Evolutionary conservation across 2,329 filamentous ascomycete genomes (phyloP).

Genomic region (Orbilia blumenaviensis): DNA sequence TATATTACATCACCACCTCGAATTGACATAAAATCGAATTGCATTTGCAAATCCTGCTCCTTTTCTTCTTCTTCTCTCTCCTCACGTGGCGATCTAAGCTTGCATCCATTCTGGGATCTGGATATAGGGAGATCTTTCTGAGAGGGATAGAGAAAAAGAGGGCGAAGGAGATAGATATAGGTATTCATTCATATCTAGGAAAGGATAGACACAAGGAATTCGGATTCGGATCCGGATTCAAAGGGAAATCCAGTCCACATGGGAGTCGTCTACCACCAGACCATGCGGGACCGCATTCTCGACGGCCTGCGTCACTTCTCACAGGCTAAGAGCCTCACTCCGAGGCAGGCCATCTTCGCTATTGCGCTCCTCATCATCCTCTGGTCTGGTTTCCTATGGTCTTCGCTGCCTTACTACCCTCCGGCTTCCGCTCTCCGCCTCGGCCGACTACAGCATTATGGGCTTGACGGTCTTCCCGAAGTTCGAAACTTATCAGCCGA

Average conservation of each 20-base stretch:
- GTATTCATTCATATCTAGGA: background rate
- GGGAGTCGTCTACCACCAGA: slow-evolving; percentile 19
- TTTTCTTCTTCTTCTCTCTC: too few species aligned
- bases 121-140: too few species aligned
- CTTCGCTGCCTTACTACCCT: slow-evolving; percentile 29
- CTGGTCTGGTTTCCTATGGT: slow-evolving; percentile 33
- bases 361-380: slow-evolving; percentile 30
- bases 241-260: slow-evolving; percentile 14
- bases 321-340: slow-evolving; percentile 46
- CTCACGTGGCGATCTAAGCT: too few species aligned
- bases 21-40: too few species aligned
- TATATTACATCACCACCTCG: too few species aligned
- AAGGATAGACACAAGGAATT: background rate
- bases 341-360: slow-evolving; percentile 39
- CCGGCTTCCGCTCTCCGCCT: slow-evolving; percentile 34
- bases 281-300: background rate
- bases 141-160: too few species aligned
- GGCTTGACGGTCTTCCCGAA: slow-evolving; percentile 21
- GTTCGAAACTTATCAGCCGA: slow-evolving; percentile 23
- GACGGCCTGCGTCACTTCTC: slow-evolving; percentile 29
- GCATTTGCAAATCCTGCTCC: too few species aligned
- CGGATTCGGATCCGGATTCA: too few species aligned
- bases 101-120: too few species aligned
- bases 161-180: too few species aligned
- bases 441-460: slow-evolving; percentile 49